Evolutionary conservation across 768 basidiomycete species (phyloP).

Genomic region (Rhodocollybia butyracea): DNA sequence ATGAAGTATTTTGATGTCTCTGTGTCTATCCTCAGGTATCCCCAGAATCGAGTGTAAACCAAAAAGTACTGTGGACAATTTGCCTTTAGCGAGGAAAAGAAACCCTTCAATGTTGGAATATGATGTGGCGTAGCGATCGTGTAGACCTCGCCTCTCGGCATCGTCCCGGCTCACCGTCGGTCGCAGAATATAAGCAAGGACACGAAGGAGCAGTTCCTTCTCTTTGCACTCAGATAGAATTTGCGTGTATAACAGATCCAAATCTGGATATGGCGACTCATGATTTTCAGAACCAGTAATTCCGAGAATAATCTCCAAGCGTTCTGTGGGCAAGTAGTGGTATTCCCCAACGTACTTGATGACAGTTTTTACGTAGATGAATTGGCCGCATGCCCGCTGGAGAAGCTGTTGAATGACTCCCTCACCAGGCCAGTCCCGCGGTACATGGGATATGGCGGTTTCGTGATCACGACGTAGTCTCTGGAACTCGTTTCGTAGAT

Average conservation of each 20-base stretch:
- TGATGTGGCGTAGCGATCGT: neutral
- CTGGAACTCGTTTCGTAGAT: neutral
- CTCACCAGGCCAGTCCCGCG: neutral
- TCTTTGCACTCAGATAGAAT: neutral
- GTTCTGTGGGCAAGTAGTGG: neutral
- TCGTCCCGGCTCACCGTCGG: no score
- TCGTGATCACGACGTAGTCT: neutral
- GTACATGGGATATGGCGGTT: neutral
- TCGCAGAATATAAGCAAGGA: neutral
- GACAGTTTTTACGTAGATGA: neutral
- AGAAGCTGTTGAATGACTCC: neutral
- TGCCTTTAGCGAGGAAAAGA: neutral
- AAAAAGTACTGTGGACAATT: neutral
- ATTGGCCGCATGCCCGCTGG: no score
- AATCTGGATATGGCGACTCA: neutral
- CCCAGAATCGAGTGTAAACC: neutral
- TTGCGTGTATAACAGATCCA: neutral
- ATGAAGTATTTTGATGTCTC: neutral
- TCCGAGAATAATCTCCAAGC: neutral
- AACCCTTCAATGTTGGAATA: neutral
- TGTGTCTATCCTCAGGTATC: neutral
- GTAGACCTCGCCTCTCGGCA: neutral
- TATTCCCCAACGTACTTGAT: neutral
- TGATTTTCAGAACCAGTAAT: neutral
- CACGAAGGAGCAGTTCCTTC: neutral